A percentile compares a stretch with the other conserved stretches of the same genome.
Evolutionary conservation across 148 eudicot genomes (phyloP).

Genomic region (Oxyria digyna): DNA sequence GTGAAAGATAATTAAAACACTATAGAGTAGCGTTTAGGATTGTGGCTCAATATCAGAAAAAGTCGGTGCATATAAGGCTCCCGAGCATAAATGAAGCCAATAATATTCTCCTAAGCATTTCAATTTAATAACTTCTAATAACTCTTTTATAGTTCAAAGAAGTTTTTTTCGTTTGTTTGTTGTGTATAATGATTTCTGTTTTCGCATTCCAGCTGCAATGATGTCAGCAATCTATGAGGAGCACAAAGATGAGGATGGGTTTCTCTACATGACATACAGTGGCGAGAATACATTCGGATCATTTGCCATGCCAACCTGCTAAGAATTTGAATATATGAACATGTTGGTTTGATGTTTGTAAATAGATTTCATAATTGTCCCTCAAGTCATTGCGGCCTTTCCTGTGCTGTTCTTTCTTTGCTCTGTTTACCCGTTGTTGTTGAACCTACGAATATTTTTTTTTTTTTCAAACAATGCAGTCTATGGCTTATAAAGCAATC

Average conservation of each 20-base stretch:
- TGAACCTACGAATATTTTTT: neutral
- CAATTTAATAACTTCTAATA: neutral
- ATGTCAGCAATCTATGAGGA: slow-evolving; percentile 97
- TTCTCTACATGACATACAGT: slow-evolving; percentile 96
- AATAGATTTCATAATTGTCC: neutral
- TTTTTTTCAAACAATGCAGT: neutral
- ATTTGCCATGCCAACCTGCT: neutral
- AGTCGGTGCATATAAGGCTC: too few species aligned
- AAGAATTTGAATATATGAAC: neutral
- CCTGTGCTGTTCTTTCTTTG: neutral
- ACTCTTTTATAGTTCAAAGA: neutral
- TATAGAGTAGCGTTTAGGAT: too few species aligned
- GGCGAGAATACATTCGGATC: slow-evolving; percentile 89
- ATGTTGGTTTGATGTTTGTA: neutral
- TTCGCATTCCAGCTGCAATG: slow-evolving; percentile 57
- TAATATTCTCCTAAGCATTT: neutral
- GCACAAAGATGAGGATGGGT: slow-evolving; percentile 94
- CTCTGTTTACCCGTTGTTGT: neutral
- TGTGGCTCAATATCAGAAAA: too few species aligned
- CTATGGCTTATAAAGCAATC: neutral
- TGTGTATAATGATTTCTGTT: neutral
- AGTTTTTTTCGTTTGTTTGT: neutral
- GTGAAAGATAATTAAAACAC: too few species aligned
- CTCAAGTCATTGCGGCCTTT: neutral
- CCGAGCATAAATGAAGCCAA: neutral